These are phyloP conservation scores for Ustilago loliicola DNA, from an alignment of 1,284 basidiomycete genomes.

Conservation along the genomic window DNA sequence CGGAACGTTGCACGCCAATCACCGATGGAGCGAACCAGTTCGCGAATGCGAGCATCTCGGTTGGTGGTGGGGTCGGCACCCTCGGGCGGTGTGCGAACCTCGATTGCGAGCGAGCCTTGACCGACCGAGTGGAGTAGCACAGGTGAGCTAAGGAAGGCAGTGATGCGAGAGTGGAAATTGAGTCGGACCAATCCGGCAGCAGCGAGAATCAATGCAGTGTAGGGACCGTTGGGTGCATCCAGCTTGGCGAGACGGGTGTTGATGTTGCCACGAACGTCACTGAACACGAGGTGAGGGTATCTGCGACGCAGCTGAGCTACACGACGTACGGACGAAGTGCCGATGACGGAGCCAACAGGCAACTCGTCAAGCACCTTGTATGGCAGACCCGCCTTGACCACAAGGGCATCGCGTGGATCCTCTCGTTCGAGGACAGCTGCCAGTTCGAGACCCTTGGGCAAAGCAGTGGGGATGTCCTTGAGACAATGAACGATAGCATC, in stretches of 20 bases:
- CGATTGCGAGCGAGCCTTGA: constrained; percentile 91
- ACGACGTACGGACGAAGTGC: constrained; percentile 92
- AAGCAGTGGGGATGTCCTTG: constrained; percentile 91
- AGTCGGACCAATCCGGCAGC: constrained; percentile 92
- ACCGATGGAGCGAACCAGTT: constrained; percentile 62
- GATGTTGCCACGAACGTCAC: constrained; percentile 78
- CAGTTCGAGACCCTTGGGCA: constrained; percentile 87
- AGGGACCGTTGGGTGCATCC: constrained; percentile 85
- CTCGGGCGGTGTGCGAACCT: constrained; percentile 77
- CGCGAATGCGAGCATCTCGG: constrained; percentile 62
- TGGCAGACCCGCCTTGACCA: constrained; percentile 82
- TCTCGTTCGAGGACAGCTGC: constrained; percentile 89
- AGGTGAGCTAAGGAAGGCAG: constrained; percentile 79
- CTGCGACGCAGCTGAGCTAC: constrained; percentile 88
- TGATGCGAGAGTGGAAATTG: constrained; percentile 80
- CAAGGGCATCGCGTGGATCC: constrained; percentile 88
- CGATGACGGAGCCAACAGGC: constrained; percentile 88
- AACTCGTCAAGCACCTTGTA: constrained; percentile 84
- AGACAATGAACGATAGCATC: constrained; percentile 94
- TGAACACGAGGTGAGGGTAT: constrained; percentile 84
- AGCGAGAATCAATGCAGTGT: constrained; percentile 90
- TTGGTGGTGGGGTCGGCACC: constrained; percentile 52
- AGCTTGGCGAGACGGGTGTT: constrained; percentile 89
- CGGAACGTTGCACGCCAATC: constrained; percentile 67
- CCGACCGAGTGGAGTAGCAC: constrained; percentile 89